These are phyloP conservation scores for Aspergillus eucalypticola DNA, from an alignment of 2,329 filamentous ascomycete genomes.

Conservation along the genomic window DNA sequence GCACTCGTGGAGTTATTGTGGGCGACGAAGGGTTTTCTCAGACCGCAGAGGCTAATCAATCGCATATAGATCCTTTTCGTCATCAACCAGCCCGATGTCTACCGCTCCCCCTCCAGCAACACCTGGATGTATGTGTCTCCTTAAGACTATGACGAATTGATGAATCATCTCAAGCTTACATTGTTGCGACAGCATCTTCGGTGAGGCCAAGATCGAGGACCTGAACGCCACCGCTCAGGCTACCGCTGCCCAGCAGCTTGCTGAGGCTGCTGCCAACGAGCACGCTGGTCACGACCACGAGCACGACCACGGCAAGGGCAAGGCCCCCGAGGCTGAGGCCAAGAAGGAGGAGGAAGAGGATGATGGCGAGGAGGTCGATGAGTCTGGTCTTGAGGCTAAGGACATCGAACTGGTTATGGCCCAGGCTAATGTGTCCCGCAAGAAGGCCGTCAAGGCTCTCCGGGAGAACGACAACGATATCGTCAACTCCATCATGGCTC, in stretches of 20 bases:
- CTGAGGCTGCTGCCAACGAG: constrained; percentile 62
- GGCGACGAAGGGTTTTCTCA: background rate
- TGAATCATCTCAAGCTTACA: constrained; percentile 25
- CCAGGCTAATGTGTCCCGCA: constrained; percentile 92
- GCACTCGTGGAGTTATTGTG: background rate
- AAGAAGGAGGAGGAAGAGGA: constrained; percentile 81
- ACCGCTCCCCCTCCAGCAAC: constrained; percentile 99
- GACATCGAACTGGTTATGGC: constrained; percentile 99
- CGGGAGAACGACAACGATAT: constrained; percentile 99
- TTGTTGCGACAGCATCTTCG: constrained; percentile 74
- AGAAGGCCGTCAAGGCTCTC: constrained; percentile 97
- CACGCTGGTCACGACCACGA: constrained; percentile 61
- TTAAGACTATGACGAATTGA: background rate
- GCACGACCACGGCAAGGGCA: constrained; percentile 61
- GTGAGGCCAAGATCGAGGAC: constrained; percentile 99
- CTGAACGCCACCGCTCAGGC: constrained; percentile 97
- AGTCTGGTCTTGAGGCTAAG: constrained; percentile 93
- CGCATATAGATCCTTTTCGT: constrained; percentile 86
- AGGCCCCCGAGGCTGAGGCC: constrained; percentile 60
- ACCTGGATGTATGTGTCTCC: constrained; percentile 85
- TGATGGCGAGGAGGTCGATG: constrained; percentile 93
- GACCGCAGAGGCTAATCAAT: constrained; percentile 21
- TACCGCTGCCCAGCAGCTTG: constrained; percentile 92
- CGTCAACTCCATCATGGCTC: constrained; percentile 99
- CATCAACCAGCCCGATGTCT: constrained; percentile 99